Evolutionary conservation across 352 stramenopile genomes (phyloP).

Genomic region (Phytophthora agathidicida): DNA sequence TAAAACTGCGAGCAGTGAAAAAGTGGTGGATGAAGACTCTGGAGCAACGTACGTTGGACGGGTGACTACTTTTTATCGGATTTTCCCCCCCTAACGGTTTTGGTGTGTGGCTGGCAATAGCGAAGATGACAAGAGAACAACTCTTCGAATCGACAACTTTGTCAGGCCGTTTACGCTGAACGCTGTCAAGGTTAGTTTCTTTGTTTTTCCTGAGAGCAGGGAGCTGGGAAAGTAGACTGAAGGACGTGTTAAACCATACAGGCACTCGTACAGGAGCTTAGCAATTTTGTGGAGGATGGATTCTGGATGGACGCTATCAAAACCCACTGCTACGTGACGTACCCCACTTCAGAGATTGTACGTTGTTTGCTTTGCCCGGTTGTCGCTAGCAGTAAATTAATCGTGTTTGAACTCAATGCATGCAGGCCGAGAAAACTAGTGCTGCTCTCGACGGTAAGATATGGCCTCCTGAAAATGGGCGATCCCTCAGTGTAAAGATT

Average conservation of each 20-base stretch:
- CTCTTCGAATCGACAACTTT: conserved; percentile 78
- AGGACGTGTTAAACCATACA: conserved; percentile 21
- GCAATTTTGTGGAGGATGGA: conserved; percentile 64
- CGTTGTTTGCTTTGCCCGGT: conserved; percentile 17
- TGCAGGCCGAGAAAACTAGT: conserved; percentile 56
- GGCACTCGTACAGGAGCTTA: conserved; percentile 61
- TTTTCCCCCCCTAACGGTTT: conserved; percentile 1
- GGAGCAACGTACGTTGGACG: conserved; percentile 11
- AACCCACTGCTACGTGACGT: conserved; percentile 88
- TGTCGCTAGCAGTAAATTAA: too few species aligned
- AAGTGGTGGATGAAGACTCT: conserved; percentile 6
- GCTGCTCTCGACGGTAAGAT: conserved; percentile 53
- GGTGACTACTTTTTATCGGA: too few species aligned
- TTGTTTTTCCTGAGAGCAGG: background rate
- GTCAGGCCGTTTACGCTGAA: conserved; percentile 76
- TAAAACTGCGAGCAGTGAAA: conserved; percentile 7
- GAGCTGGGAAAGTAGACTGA: background rate
- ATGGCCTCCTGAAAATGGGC: conserved; percentile 72
- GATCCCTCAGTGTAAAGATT: conserved; percentile 44
- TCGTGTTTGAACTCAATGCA: background rate
- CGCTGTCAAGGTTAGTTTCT: conserved; percentile 62
- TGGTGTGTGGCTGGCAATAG: conserved; percentile 6
- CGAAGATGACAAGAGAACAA: conserved; percentile 11
- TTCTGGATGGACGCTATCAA: conserved; percentile 92
- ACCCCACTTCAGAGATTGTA: conserved; percentile 52